Evolutionary conservation across 768 basidiomycete species (phyloP).

Genomic region (Royoungia palumana): DNA sequence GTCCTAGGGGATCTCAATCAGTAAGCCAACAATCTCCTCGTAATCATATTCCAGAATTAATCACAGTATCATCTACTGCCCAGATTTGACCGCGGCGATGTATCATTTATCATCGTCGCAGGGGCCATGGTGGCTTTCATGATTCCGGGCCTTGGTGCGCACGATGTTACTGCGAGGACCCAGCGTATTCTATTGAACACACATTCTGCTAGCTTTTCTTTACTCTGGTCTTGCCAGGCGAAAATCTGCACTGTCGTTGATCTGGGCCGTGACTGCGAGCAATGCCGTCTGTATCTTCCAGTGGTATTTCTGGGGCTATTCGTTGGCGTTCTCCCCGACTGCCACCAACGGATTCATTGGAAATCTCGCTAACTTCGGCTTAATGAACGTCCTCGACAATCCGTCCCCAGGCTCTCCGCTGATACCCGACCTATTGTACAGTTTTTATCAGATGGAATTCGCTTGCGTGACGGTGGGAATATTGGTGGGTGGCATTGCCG

Average conservation of each 20-base stretch:
- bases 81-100: constrained; percentile 70
- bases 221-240: constrained; percentile 71
- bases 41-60: constrained; percentile 3
- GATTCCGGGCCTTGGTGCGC: constrained; percentile 68
- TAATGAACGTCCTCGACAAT: constrained; percentile 64
- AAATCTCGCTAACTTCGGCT: constrained; percentile 75
- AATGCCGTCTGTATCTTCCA: constrained; percentile 77
- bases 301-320: constrained; percentile 85
- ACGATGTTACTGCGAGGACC: constrained; percentile 1
- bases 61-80: not conserved
- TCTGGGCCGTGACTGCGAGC: constrained; percentile 70
- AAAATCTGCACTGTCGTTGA: constrained; percentile 67
- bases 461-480: constrained; percentile 79
- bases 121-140: constrained; percentile 74
- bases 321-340: constrained; percentile 75
- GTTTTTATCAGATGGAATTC: constrained; percentile 86
- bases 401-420: constrained; percentile 79
- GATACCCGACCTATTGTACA: constrained; percentile 79
- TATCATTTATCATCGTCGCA: constrained; percentile 65
- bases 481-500: constrained; percentile 76
- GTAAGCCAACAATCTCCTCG: constrained; percentile 20
- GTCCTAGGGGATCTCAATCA: constrained; percentile 23
- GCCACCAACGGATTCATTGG: constrained; percentile 76
- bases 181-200: not conserved
- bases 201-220: constrained; percentile 50